Base-by-base conservation (phyloP, 768 basidiomycete species). In the Mycena venus region DNA sequence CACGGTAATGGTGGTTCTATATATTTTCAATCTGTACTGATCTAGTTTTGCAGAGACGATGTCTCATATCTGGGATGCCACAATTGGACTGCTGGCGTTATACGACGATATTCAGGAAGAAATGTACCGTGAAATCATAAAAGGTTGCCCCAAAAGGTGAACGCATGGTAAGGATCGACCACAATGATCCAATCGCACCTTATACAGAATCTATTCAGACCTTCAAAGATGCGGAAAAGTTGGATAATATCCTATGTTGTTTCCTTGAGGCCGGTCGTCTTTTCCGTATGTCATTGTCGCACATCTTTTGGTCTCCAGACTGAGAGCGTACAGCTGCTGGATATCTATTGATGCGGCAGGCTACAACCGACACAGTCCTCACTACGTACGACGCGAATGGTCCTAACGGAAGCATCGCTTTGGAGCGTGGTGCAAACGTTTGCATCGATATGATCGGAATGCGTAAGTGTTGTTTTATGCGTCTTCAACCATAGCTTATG, bases 71-170 rank as follows among this genome's bases (percentile, higher is more conserved):
- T 77, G 84, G 19, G 80, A 84, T 5, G 83, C 80, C 59, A 82
- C 82, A 4, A 65, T 85, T n/a, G 83, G 77, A 6, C 79, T 82
- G 56, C 77, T 86, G 7, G 82, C 83, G 1, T 59, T 84, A 2
- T 74, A 83, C 64, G 80, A 82, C 4, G 80, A 84, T 25, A 77
- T 81, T 53, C 85, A 86, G 73, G 78, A 84, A n/a, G 80, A 79
- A 72, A 76, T 82, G 12, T 79, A 79, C 68, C 72, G 78, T 2
- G 77, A 84, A 32, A 80, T 84, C 27, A 61, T 69, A 29, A 36
- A n/a, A 64, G 29, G 76, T 79, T 27, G 66, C 79, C 49, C 68
- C 68, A 9, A 38, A 32, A 14, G 60, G 62, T 15, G 58, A 68
- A n/a, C 68, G 72, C 38, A 68, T 75, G 17, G 76, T 77, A 21